Base-by-base conservation (phyloP, 2,329 filamentous ascomycete species). In the Penicillium sp. region DNA sequence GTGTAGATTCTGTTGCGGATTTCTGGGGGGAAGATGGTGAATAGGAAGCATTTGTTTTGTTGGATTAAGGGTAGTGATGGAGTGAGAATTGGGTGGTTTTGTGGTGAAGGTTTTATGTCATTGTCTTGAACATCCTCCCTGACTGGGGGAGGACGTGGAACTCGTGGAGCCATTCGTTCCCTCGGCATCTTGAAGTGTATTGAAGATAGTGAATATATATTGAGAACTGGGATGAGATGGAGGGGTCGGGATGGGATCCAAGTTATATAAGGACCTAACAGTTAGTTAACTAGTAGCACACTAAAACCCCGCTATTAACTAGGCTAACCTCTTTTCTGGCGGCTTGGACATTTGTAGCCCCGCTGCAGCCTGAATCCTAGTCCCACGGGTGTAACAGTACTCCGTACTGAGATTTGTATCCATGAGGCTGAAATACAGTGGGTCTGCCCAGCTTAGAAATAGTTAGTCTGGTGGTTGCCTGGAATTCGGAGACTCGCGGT, bases 1-100 rank as follows among this genome's bases (percentile, higher is more conserved):
- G 51, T 19, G 24, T 54, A 54, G 35, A 54, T 54, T 15, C 37
- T 37, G 17, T 54, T 54, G 51, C 51, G 51, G 17, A 40, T 19
- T 13, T 54, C 51, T 8, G 51, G 19, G 1, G 51, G 51, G 13
- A 54, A 33, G 24, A 26, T n/a, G 7, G 51, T 54, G 33, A 54
- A 54, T 19, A 54, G 35, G 22, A 33, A 33, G 38, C 51, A 38
- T 5, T 37, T 9, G 2, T 15, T 40, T 40, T 54, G 51, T 12
- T 40, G 9, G 24, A 38, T 54, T 28, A 24, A 24, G 33, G 51
- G 51, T 2, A 54, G 51, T 42, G 51, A 54, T 24, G 51, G 51
- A 22, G 6, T 26, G 1, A 40, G 35, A 19, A 42, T n/a, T 22
- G 17, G 15, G 13, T 19, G 9, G 19, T 37, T 53, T 8, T 4